Evolutionary conservation across 2,329 filamentous ascomycete genomes (phyloP).

Genomic region (Orbilia javanica): DNA sequence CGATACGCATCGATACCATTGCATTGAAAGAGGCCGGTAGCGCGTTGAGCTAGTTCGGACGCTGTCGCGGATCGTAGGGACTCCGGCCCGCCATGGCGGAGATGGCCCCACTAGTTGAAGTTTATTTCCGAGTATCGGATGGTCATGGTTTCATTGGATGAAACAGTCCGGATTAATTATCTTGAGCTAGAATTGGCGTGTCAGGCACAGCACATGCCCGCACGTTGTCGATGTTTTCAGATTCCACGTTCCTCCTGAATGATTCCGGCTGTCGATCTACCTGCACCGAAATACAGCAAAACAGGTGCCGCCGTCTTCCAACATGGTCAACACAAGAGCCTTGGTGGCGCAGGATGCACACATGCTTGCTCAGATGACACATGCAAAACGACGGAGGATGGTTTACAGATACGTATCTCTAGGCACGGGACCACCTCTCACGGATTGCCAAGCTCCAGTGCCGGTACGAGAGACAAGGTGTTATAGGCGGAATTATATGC

Average conservation of each 20-base stretch:
- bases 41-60: neutral
- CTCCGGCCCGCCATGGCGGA: conserved; percentile 50
- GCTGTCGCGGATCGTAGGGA: conserved; percentile 4
- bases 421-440: too few species aligned
- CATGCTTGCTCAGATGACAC: too few species aligned
- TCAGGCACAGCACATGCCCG: neutral
- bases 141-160: neutral
- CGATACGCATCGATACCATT: neutral
- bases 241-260: neutral
- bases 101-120: conserved; percentile 19
- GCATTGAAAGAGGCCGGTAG: neutral
- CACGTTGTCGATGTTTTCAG: neutral
- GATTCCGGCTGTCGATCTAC: neutral
- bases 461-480: neutral
- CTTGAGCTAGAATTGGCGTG: neutral
- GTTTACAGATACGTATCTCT: too few species aligned
- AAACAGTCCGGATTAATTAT: conserved; percentile 24
- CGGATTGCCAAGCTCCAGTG: neutral
- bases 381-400: too few species aligned
- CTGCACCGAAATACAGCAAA: too few species aligned
- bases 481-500: conserved; percentile 2
- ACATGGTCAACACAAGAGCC: conserved; percentile 9
- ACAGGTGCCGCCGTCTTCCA: neutral
- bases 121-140: conserved; percentile 16
- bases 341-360: too few species aligned